Conservation (phyloP, 2,329 filamentous ascomycete species). For the Malbranchea cinnamomea region DNA sequence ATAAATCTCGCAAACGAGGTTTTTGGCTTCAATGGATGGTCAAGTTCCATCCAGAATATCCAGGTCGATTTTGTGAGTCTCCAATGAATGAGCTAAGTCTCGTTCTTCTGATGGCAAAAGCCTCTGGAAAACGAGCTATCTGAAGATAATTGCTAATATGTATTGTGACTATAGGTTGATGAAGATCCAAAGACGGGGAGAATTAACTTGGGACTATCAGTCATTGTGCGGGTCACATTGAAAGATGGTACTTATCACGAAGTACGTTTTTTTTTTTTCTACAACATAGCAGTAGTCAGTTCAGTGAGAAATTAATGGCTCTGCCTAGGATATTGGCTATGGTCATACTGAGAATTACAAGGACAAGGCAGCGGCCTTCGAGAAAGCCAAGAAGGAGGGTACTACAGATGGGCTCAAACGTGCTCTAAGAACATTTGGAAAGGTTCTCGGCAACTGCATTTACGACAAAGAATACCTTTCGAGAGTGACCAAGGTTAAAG, state of each 20-base stretch:
- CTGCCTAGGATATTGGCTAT: slow-evolving; percentile 76
- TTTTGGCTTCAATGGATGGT: slow-evolving; percentile 97
- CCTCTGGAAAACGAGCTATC: not conserved
- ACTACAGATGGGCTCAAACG: slow-evolving; percentile 90
- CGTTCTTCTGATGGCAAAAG: too few species aligned
- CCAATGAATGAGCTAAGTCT: not conserved
- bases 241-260: slow-evolving; percentile 94
- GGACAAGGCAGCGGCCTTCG: slow-evolving; percentile 87
- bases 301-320: too few species aligned
- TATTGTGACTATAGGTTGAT: slow-evolving; percentile 57
- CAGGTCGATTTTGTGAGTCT: slow-evolving; percentile 73
- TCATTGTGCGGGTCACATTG: slow-evolving; percentile 79
- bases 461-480: slow-evolving; percentile 91
- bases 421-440: slow-evolving; percentile 80
- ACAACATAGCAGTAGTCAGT: too few species aligned
- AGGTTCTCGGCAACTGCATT: slow-evolving; percentile 93
- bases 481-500: slow-evolving; percentile 82
- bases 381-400: slow-evolving; percentile 97
- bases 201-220: slow-evolving; percentile 72
- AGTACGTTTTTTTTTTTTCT: slow-evolving; percentile 21
- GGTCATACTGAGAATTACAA: slow-evolving; percentile 93
- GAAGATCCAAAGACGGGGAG: slow-evolving; percentile 64
- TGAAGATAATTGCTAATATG: slow-evolving; percentile 5
- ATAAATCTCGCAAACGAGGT: slow-evolving; percentile 91
- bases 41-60: slow-evolving; percentile 83